Evolutionary conservation across 257 asterid genomes (phyloP).

Genomic region (Gynochthodes officinalis): DNA sequence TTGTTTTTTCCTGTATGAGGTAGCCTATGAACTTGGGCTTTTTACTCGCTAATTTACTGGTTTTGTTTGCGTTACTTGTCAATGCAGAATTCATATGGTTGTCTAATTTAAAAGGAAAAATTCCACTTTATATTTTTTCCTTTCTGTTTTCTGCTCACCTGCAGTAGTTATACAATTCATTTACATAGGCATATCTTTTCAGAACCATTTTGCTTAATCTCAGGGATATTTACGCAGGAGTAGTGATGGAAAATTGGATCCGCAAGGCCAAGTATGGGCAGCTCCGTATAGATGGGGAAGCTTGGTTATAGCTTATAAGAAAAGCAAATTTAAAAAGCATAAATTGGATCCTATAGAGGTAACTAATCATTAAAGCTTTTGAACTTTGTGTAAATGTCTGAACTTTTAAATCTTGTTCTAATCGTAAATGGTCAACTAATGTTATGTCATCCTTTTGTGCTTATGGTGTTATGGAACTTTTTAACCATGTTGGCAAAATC

Average conservation of each 20-base stretch:
- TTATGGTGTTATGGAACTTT: not conserved
- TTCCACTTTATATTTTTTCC: not conserved
- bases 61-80: not conserved
- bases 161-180: constrained; percentile 15
- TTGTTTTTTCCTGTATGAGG: not conserved
- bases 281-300: constrained; percentile 96
- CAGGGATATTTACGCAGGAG: constrained; percentile 99
- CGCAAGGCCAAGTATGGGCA: constrained; percentile 80
- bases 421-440: not conserved
- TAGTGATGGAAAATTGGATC: constrained; percentile 63
- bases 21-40: constrained; percentile 1
- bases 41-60: not conserved
- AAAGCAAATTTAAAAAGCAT: constrained; percentile 60
- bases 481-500: not conserved
- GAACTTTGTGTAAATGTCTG: not conserved
- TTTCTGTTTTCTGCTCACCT: not conserved
- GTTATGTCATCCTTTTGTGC: not conserved
- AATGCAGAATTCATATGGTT: not conserved
- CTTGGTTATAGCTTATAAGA: constrained; percentile 88
- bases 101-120: not conserved
- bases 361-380: constrained; percentile 16
- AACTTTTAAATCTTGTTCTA: not conserved
- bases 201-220: constrained; percentile 49
- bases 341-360: constrained; percentile 79
- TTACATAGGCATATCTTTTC: constrained; percentile 23